These are phyloP conservation scores for Candida caryicola DNA, from an alignment of 805 yeast species.

Conservation along the genomic window DNA sequence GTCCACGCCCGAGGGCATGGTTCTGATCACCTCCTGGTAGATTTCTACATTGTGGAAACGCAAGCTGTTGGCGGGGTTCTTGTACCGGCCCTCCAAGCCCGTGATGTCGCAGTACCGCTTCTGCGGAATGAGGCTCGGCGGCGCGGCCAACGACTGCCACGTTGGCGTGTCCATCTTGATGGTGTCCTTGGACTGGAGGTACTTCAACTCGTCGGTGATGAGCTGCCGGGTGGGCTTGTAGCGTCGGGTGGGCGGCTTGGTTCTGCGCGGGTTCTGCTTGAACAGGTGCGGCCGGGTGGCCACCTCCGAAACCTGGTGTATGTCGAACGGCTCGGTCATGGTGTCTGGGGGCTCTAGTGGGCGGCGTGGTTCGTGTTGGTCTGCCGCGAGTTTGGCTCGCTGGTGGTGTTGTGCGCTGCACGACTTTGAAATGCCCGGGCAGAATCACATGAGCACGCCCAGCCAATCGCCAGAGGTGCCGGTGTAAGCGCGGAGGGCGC, in stretches of 20 bases:
- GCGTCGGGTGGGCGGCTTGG: conserved; percentile 53
- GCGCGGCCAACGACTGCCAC: conserved; percentile 70
- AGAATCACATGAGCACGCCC: too few species aligned
- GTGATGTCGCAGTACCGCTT: conserved; percentile 92
- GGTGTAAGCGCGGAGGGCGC: too few species aligned
- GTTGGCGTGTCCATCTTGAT: conserved; percentile 56
- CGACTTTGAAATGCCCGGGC: too few species aligned
- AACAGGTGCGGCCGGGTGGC: conserved; percentile 49
- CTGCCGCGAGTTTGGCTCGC: too few species aligned
- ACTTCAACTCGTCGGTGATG: conserved; percentile 72
- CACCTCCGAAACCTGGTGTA: conserved; percentile 33
- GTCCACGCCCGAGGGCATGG: conserved; percentile 86
- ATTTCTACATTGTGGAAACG: conserved; percentile 83
- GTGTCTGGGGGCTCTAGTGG: too few species aligned
- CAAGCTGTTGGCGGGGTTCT: conserved; percentile 68
- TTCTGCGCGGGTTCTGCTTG: conserved; percentile 50
- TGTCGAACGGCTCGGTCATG: conserved; percentile 10
- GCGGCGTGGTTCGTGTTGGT: too few species aligned
- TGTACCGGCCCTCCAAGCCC: conserved; percentile 77
- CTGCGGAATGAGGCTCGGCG: conserved; percentile 79
- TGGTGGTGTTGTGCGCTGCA: too few species aligned
- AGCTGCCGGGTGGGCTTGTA: conserved; percentile 75
- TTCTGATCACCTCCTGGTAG: conserved; percentile 65
- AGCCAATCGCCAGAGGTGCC: too few species aligned
- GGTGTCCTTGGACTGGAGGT: conserved; percentile 44